Percentiles rank a stretch among this genome's conserved stretches.
These are phyloP conservation scores for Apiospora saccharicola DNA, from an alignment of 2,329 filamentous ascomycete genomes.

Conservation along the genomic window DNA sequence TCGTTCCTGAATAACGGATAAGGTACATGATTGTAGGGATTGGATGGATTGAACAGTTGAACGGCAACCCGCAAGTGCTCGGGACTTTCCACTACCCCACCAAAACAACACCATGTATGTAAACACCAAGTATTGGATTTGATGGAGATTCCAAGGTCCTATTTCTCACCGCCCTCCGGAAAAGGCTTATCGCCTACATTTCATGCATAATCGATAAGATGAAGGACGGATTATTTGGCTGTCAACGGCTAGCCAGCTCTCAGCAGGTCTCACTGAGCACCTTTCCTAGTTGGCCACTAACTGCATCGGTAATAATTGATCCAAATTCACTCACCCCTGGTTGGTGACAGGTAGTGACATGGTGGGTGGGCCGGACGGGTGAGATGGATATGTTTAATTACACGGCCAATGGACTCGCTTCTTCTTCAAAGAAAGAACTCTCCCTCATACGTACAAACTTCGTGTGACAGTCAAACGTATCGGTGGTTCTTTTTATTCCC, in stretches of 20 bases:
- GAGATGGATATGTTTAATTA: not conserved
- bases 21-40: not conserved
- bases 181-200: not conserved
- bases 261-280: not conserved
- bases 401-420: not conserved
- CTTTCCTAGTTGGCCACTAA: not conserved
- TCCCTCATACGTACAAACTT: not conserved
- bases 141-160: not conserved
- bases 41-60: not conserved
- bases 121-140: not conserved
- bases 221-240: not conserved
- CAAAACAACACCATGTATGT: constrained; percentile 9
- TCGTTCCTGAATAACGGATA: constrained; percentile 8
- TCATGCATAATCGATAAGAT: constrained; percentile 15
- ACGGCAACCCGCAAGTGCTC: not conserved
- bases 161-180: constrained; percentile 2
- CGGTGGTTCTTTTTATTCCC: not conserved
- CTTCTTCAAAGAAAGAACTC: not conserved
- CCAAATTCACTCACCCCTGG: not conserved
- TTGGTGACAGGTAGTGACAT: not conserved
- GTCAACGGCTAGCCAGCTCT: not conserved
- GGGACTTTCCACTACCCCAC: constrained; percentile 11
- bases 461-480: not conserved
- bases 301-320: not conserved
- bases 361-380: not conserved